phyloP scores from a whole-genome alignment of 176 grass and related monocot species.

The Coix lacrymajobi region DNA sequence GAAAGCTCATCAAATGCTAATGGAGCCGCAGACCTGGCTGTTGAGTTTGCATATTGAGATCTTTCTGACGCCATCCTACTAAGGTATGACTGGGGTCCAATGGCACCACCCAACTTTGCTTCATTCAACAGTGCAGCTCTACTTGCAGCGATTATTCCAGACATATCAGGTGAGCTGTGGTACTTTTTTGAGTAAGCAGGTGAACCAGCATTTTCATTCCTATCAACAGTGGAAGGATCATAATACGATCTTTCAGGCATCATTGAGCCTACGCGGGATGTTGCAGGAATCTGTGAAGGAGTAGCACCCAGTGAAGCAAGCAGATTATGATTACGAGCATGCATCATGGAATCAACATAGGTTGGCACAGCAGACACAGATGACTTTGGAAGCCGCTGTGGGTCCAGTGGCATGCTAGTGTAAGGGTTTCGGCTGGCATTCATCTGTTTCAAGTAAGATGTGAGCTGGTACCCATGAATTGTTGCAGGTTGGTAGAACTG shows the following conservation, averaged over 20 bases:
- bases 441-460: slow-evolving; percentile 70
- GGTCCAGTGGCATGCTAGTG: slow-evolving; percentile 55
- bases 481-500: slow-evolving; percentile 93
- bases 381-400: slow-evolving; percentile 45
- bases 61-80: slow-evolving; percentile 66
- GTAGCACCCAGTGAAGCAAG: slow-evolving; percentile 57
- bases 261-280: slow-evolving; percentile 44
- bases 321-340: slow-evolving; percentile 54
- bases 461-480: slow-evolving; percentile 84
- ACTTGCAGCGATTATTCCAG: slow-evolving; percentile 86
- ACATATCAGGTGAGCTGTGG: slow-evolving; percentile 98
- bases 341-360: slow-evolving; percentile 49
- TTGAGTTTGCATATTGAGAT: slow-evolving; percentile 51
- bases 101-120: slow-evolving; percentile 57
- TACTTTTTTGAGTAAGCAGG: slow-evolving; percentile 88
- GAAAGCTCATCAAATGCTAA: slow-evolving; percentile 68
- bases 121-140: slow-evolving; percentile 66
- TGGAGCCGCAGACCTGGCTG: slow-evolving; percentile 46
- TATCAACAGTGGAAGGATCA: slow-evolving; percentile 59
- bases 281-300: slow-evolving; percentile 52
- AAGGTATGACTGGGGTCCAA: slow-evolving; percentile 54
- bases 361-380: slow-evolving; percentile 38
- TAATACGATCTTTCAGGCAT: slow-evolving; percentile 63
- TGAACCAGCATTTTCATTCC: slow-evolving; percentile 41
- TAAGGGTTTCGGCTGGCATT: slow-evolving; percentile 59